Evolutionary conservation across 495 filamentous ascomycete genomes (phyloP).

Genomic region (Cetradonia linearis): DNA sequence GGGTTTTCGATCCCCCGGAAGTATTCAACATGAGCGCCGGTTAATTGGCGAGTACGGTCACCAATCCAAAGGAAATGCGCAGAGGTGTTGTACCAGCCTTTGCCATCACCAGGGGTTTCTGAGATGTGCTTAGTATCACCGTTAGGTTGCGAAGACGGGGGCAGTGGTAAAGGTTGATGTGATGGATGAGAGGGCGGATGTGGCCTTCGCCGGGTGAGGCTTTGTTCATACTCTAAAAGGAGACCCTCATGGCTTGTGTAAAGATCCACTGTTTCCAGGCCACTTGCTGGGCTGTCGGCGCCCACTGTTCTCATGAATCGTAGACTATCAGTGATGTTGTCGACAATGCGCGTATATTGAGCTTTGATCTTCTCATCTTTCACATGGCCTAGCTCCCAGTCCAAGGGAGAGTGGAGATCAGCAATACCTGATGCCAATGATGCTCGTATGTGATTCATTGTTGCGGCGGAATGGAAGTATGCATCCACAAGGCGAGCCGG

Average conservation of each 20-base stretch:
- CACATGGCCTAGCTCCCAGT: constrained; percentile 94
- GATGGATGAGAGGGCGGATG: constrained; percentile 38
- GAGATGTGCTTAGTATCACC: not conserved
- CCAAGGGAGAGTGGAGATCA: constrained; percentile 83
- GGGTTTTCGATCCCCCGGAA: constrained; percentile 94
- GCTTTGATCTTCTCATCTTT: constrained; percentile 68
- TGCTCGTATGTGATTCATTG: constrained; percentile 81
- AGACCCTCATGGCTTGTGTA: constrained; percentile 94
- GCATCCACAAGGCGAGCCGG: constrained; percentile 76
- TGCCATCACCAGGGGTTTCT: constrained; percentile 18
- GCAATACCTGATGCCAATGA: constrained; percentile 81
- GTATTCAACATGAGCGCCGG: constrained; percentile 91
- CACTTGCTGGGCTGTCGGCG: constrained; percentile 69
- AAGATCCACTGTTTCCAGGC: constrained; percentile 84
- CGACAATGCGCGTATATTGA: constrained; percentile 74
- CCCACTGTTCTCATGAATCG: constrained; percentile 94
- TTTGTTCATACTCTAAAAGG: constrained; percentile 88
- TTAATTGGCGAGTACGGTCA: constrained; percentile 84
- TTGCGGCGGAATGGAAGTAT: constrained; percentile 91
- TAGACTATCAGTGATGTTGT: constrained; percentile 78
- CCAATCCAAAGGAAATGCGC: constrained; percentile 98
- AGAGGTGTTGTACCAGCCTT: constrained; percentile 76
- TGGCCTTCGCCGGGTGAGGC: constrained; percentile 63
- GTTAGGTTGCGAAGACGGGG: constrained; percentile 20
- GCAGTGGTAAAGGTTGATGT: constrained; percentile 13